Evolutionary conservation across 192 early-diverging fungal genomes (phyloP).

Genomic region (Dissophora ornata): DNA sequence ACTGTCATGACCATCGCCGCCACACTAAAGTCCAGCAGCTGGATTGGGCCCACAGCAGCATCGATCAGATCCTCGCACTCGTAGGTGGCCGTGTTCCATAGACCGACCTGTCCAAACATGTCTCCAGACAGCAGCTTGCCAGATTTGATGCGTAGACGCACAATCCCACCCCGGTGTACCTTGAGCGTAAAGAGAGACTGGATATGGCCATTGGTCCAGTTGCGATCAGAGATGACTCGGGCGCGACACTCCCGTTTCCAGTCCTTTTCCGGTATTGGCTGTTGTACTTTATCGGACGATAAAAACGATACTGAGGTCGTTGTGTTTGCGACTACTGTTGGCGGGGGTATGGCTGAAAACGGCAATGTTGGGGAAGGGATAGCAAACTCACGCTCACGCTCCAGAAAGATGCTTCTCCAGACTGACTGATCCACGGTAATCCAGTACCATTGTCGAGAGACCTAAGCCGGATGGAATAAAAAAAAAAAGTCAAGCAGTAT

Average conservation of each 20-base stretch:
- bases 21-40: constrained; percentile 44
- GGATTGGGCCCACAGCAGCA: constrained; percentile 34
- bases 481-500: not conserved
- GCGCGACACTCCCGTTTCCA: constrained; percentile 49
- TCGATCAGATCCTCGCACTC: constrained; percentile 17
- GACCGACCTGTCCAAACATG: constrained; percentile 40
- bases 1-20: constrained; percentile 38
- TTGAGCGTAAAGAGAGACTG: constrained; percentile 24
- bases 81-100: constrained; percentile 37
- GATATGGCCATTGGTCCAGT: constrained; percentile 42
- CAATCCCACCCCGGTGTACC: constrained; percentile 25
- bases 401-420: constrained; percentile 26
- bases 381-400: constrained; percentile 22
- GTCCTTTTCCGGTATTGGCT: not conserved
- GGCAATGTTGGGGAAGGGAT: too few relatives aligned
- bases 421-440: constrained; percentile 42
- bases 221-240: constrained; percentile 44
- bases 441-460: constrained; percentile 51
- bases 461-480: constrained; percentile 10
- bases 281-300: too few relatives aligned
- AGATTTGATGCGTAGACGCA: constrained; percentile 32
- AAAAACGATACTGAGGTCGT: too few relatives aligned
- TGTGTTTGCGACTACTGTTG: too few relatives aligned
- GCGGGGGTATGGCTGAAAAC: not conserved
- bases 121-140: constrained; percentile 33